phyloP scores from a whole-genome alignment of 108 stramenopile genomes.

The Cyclotella baltica region DNA sequence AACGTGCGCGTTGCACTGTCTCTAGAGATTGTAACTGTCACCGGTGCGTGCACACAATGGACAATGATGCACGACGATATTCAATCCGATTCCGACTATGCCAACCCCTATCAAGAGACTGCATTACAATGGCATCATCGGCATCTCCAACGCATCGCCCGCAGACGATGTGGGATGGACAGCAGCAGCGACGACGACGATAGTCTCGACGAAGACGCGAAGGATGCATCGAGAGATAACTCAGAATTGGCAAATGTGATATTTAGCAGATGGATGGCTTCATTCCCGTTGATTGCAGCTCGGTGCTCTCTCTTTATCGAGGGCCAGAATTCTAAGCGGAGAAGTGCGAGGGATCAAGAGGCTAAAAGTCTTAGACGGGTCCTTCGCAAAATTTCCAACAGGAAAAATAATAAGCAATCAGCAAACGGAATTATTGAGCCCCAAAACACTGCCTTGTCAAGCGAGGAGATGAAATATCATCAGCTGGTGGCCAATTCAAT shows the following conservation, averaged over 20 bases:
- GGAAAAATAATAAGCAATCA: slow-evolving; percentile 6
- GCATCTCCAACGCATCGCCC: slow-evolving; percentile 19
- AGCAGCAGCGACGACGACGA: slow-evolving; percentile 27
- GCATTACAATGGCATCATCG: slow-evolving; percentile 38
- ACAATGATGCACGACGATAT: slow-evolving; percentile 18
- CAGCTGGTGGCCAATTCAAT: slow-evolving; percentile 40
- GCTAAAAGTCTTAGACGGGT: slow-evolving; percentile 30
- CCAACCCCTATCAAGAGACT: slow-evolving; percentile 50
- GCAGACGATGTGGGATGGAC: slow-evolving; percentile 35
- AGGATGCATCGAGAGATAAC: slow-evolving; percentile 8
- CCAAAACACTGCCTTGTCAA: background rate
- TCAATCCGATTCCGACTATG: slow-evolving; percentile 33
- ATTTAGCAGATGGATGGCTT: slow-evolving; percentile 24
- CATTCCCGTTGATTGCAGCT: slow-evolving; percentile 41
- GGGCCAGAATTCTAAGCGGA: background rate
- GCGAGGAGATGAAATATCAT: slow-evolving; percentile 27
- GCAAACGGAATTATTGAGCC: background rate
- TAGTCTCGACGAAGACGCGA: slow-evolving; percentile 5
- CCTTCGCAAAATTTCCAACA: slow-evolving; percentile 29
- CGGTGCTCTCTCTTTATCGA: slow-evolving; percentile 32
- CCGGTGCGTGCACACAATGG: background rate
- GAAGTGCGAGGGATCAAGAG: slow-evolving; percentile 36
- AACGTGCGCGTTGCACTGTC: too few relatives aligned
- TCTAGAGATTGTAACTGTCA: too few relatives aligned
- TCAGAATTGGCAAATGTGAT: slow-evolving; percentile 1